Evolutionary conservation across 176 grass and related monocot genomes (phyloP), one percentile per base, ranked within the genome.

Genomic region (Oropetium thomaeum): DNA sequence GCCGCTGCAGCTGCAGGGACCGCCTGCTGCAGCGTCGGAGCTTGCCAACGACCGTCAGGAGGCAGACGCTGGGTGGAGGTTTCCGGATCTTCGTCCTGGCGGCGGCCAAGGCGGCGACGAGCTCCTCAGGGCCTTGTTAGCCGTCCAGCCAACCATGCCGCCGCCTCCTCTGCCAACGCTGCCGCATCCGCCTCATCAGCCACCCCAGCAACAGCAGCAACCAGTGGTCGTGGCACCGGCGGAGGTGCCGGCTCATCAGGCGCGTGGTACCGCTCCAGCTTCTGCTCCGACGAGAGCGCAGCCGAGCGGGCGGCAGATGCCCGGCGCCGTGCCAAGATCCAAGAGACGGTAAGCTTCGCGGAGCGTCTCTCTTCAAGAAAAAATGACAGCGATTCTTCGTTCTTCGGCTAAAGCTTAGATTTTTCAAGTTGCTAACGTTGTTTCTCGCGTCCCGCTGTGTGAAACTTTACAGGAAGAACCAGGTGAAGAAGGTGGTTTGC

Each of bases 401-500:
- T 29, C 12, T 28, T 25, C 17, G 16, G 52, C 5, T 5, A 49
- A 27, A 53, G 25, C 23, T n/a, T 7, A 48, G 42, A 27, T 65
- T 35, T 68, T 75, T 53, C 71, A 15, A 34, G 70, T 33, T 85
- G 40, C 76, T 74, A 7, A 67, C 13, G 5, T 5, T 64, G 44
- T 20, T 70, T 5, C 15, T 20, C 6, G 1, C 20, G 60, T 2
- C 1, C 42, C 13, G 35, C 4, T n/a, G n/a, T 17, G 8, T 14
- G 34, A 54, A 55, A 23, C 58, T 70, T 4, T 52, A 8, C 49
- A 92, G 93, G 69, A 97, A 89, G 90, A 97, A 90, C 81, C 90
- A 93, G 84, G 88, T 90, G 85, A 97, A 97, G 87, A 93, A 86
- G 80, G 90, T 93, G 69, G 90, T 93, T 37, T 62, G 85, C 29